phyloP scores from a whole-genome alignment of 2,329 filamentous ascomycete genomes.

The Didymella exigua region DNA sequence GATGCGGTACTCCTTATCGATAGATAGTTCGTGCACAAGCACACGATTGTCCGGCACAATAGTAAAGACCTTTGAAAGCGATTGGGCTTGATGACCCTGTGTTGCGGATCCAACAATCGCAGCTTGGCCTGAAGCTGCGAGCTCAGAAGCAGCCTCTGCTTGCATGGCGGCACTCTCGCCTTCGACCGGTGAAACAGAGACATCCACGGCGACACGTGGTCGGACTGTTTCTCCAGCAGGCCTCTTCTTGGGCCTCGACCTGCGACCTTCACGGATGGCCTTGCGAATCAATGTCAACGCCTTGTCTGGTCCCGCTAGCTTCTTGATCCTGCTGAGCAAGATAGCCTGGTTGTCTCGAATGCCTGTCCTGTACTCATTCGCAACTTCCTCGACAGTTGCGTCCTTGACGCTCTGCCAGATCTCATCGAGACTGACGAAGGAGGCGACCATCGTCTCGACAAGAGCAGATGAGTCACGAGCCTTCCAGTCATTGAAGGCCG shows the following conservation, averaged over 20 bases:
- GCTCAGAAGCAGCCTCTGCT: conserved; percentile 39
- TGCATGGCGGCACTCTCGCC: conserved; percentile 46
- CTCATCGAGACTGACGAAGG: conserved; percentile 82
- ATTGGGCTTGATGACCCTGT: conserved; percentile 48
- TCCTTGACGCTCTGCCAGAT: conserved; percentile 85
- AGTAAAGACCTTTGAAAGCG: conserved; percentile 61
- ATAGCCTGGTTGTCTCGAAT: conserved; percentile 82
- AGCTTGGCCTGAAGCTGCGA: conserved; percentile 30
- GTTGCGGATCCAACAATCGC: conserved; percentile 17
- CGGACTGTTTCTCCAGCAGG: conserved; percentile 69
- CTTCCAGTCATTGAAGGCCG: conserved; percentile 84
- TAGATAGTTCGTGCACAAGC: conserved; percentile 78
- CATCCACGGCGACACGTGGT: conserved; percentile 66
- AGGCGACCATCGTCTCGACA: conserved; percentile 83
- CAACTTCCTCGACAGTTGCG: conserved; percentile 73
- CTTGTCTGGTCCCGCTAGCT: conserved; percentile 71
- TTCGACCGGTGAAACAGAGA: conserved; percentile 34
- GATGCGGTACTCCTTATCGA: conserved; percentile 79
- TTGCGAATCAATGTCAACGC: conserved; percentile 76
- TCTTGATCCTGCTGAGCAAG: conserved; percentile 79
- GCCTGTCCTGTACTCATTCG: conserved; percentile 77
- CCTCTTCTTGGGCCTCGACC: conserved; percentile 67
- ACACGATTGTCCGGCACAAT: conserved; percentile 74
- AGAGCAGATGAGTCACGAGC: conserved; percentile 77
- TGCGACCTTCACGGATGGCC: conserved; percentile 74